These are phyloP conservation scores for Neostapfia colusana DNA, from an alignment of 176 grass and related monocot species.

Conservation along the genomic window DNA sequence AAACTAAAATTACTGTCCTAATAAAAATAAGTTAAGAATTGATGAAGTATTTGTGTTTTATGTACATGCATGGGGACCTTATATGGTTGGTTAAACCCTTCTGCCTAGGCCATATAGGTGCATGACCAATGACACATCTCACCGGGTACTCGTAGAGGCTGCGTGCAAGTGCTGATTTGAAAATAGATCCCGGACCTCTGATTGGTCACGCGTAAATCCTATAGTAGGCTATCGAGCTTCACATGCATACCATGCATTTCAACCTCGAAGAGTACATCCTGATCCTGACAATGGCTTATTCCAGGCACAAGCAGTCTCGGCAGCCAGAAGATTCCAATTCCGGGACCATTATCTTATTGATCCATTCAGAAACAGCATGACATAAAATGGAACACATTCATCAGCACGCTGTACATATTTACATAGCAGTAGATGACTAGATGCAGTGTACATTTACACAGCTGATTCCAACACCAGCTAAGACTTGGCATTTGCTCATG, in stretches of 20 bases:
- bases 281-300: neutral
- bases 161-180: neutral
- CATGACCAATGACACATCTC: neutral
- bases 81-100: too few relatives aligned
- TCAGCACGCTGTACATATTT: neutral
- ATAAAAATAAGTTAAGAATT: too few relatives aligned
- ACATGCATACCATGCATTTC: neutral
- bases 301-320: neutral
- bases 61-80: too few relatives aligned
- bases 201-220: neutral
- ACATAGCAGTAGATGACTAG: constrained; percentile 30
- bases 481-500: constrained; percentile 16
- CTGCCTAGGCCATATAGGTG: too few relatives aligned
- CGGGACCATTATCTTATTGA: neutral
- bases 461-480: neutral
- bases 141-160: neutral
- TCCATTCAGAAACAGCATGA: neutral
- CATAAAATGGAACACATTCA: neutral
- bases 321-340: neutral
- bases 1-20: too few relatives aligned
- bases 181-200: neutral
- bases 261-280: neutral
- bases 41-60: too few relatives aligned
- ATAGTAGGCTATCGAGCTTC: neutral
- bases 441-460: constrained; percentile 1